Conservation (phyloP, 164 flowering plant species). For the Umbilicus rupestris region DNA sequence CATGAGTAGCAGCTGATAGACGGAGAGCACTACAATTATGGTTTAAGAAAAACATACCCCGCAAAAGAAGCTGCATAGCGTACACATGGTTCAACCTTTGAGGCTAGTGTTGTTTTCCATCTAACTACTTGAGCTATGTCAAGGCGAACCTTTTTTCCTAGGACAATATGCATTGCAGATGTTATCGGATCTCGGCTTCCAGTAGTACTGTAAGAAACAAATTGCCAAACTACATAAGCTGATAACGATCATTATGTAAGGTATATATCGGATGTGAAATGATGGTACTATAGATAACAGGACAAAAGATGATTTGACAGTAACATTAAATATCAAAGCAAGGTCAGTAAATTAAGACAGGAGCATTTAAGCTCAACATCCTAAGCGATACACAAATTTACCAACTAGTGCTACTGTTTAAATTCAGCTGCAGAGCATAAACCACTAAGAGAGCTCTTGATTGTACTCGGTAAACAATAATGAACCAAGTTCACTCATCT, state of each 20-base stretch:
- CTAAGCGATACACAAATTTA: too few species aligned
- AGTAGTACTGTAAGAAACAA: slow-evolving; percentile 60
- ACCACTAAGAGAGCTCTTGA: too few species aligned
- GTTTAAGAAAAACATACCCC: slow-evolving; percentile 41
- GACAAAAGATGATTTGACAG: neutral
- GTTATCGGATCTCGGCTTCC: slow-evolving; percentile 89
- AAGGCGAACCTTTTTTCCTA: slow-evolving; percentile 65
- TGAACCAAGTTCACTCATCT: too few species aligned
- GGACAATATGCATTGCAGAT: slow-evolving; percentile 89
- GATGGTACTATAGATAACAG: neutral
- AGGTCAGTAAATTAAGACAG: too few species aligned
- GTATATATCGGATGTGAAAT: neutral
- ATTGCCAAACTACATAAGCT: neutral
- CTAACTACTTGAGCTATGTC: slow-evolving; percentile 92
- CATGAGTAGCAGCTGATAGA: neutral
- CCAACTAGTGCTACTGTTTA: too few species aligned
- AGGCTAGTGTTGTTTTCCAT: slow-evolving; percentile 57
- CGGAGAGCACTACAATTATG: neutral
- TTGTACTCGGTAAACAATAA: too few species aligned
- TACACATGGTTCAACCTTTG: slow-evolving; percentile 59
- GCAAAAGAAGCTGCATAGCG: slow-evolving; percentile 94
- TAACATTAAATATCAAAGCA: too few species aligned
- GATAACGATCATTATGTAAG: neutral
- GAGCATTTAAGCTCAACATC: too few species aligned
- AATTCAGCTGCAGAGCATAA: too few species aligned